Conservation (phyloP, 768 basidiomycete species). For the Melanogaster broomeanus region DNA sequence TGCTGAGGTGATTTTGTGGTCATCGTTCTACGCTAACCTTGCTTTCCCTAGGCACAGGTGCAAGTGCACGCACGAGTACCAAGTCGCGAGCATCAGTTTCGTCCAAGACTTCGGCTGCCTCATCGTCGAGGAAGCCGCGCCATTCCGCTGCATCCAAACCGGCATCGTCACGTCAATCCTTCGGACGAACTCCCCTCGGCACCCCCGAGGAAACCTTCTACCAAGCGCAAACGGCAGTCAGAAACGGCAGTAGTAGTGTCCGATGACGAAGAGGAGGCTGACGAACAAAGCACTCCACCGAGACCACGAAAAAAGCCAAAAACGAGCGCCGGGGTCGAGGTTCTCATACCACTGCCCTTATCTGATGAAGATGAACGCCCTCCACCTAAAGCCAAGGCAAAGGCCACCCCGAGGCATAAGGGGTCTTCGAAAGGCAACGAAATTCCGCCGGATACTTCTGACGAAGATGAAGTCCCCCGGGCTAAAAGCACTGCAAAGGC, state of each 20-base stretch:
- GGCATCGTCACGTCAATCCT: slow-evolving; percentile 8
- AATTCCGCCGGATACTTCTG: slow-evolving; percentile 1
- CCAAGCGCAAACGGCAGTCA: slow-evolving; percentile 16
- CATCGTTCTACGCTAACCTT: background rate
- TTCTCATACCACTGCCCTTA: slow-evolving; percentile 9
- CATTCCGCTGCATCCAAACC: slow-evolving; percentile 2
- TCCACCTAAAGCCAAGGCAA: background rate
- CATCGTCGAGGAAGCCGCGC: slow-evolving; percentile 19
- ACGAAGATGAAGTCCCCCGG: background rate
- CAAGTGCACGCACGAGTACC: slow-evolving; percentile 8
- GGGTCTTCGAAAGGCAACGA: background rate
- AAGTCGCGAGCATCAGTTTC: slow-evolving; percentile 17
- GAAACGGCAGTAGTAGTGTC: background rate
- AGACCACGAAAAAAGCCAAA: slow-evolving; percentile 25
- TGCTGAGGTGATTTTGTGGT: no score
- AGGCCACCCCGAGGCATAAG: background rate
- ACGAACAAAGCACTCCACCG: background rate
- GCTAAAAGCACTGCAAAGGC: background rate
- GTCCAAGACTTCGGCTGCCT: slow-evolving; percentile 14
- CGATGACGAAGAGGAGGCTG: background rate
- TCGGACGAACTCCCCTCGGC: slow-evolving; percentile 4
- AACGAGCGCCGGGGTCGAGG: slow-evolving; percentile 1
- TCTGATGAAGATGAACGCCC: slow-evolving; percentile 9
- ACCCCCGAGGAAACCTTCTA: background rate
- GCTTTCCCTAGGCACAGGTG: background rate